Conservation (phyloP, 1,139 yeast species). For the Pneumocystis canis region DNA sequence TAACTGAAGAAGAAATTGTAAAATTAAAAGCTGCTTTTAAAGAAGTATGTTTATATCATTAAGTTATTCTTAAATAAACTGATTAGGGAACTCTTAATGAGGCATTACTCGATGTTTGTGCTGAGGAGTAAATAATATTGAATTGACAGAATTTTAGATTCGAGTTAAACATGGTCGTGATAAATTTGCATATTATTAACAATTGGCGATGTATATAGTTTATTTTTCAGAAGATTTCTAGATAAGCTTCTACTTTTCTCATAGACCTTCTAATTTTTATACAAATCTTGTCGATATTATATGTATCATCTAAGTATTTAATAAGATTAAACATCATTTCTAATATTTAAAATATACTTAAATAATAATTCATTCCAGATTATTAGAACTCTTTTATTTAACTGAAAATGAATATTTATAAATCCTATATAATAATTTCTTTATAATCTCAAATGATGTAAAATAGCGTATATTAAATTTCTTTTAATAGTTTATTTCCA, state of each 20-base stretch:
- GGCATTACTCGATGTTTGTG: slow-evolving; percentile 13
- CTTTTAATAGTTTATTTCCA: slow-evolving; percentile 44
- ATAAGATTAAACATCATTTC: not conserved
- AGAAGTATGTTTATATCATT: not conserved
- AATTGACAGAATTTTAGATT: not conserved
- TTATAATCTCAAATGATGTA: slow-evolving; percentile 69
- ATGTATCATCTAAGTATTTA: not conserved
- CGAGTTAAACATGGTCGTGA: not conserved
- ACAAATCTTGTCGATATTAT: slow-evolving; percentile 8
- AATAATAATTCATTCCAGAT: not conserved
- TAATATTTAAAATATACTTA: not conserved
- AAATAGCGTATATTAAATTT: slow-evolving; percentile 73
- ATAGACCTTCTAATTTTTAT: slow-evolving; percentile 8
- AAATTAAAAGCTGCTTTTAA: slow-evolving; percentile 6
- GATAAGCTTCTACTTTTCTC: slow-evolving; percentile 19
- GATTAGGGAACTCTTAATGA: slow-evolving; percentile 10
- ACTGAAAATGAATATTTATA: slow-evolving; percentile 54
- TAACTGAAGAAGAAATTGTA: slow-evolving; percentile 10
- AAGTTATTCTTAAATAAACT: not conserved
- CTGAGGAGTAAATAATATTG: slow-evolving; percentile 4
- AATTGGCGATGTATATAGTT: slow-evolving; percentile 16
- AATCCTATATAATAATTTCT: slow-evolving; percentile 70
- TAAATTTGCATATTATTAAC: slow-evolving; percentile 8
- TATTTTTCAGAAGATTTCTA: slow-evolving; percentile 17
- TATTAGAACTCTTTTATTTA: not conserved